Base-by-base conservation (phyloP, 1,284 basidiomycete species). In the Lentinula novae-zelandiae region DNA sequence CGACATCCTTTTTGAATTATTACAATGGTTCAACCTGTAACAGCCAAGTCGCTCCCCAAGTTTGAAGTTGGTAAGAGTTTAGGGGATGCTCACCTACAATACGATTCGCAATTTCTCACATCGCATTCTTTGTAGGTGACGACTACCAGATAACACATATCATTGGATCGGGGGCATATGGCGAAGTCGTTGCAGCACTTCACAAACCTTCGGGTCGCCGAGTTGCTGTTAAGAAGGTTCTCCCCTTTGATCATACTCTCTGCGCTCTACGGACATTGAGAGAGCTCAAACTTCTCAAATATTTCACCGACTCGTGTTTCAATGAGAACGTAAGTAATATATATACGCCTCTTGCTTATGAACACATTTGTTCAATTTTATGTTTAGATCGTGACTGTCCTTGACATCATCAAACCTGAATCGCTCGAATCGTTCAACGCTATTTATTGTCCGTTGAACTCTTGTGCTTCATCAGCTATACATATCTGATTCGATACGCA, bases 391-490 rank as follows among this genome's bases (percentile, higher is more conserved):
- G 97, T 97, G 71, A 92, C 94, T 46, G 95, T 98, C 67, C 80
- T 97, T 46, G 95, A 98, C 73, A 97, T 97, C 69, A 87, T 97
- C 80, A 93, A 93, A 71, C 95, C 95, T 0, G 76, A 90, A 33
- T 90, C 92, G 36, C 80, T 94, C 71, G 95, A 98, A 38, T 81
- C 83, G 0, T 99, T 99, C 82, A 95, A 93, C 68, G 96, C 98
- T 76, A 96, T 93, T 52, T 93, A 93, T 68, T 73, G 54, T 56
- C 3, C 6, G 54, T 46, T n/a, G 9, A 53, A 36, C 15, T 5
- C 27, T 36, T 44, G 31, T 34, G 27, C 15, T 9, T 33, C 5
- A n/a, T 8, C 10, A 34, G 12, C 15, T 55, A 17, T 20, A 20
- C 3, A 20, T 39, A 5, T 42, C 20, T 15, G 3, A n/a, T 7